Evolutionary conservation across 139 green algal genomes (phyloP).

Genomic region (Asterochloris sp.): DNA sequence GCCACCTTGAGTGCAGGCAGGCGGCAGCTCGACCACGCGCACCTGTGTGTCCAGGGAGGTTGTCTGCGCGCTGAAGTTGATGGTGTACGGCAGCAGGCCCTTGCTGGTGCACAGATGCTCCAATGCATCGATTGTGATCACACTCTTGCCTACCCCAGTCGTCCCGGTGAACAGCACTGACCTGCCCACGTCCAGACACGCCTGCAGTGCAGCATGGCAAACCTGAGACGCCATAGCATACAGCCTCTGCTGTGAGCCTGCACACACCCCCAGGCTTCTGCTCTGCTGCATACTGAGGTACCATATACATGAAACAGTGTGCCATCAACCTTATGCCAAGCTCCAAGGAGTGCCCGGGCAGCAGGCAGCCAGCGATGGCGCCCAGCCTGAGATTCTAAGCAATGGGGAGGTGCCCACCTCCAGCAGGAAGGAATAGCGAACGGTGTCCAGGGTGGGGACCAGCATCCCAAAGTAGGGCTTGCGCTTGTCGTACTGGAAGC

Average conservation of each 20-base stretch:
- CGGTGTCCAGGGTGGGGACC: slow-evolving; percentile 79
- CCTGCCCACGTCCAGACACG: slow-evolving; percentile 5
- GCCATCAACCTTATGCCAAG: not conserved
- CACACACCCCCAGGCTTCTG: too few relatives aligned
- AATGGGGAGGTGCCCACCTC: too few relatives aligned
- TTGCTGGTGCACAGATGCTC: slow-evolving; percentile 43
- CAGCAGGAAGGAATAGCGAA: slow-evolving; percentile 58
- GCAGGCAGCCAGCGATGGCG: too few relatives aligned
- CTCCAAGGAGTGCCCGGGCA: too few relatives aligned
- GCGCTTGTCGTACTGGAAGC: slow-evolving; percentile 64
- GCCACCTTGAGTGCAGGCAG: too few relatives aligned
- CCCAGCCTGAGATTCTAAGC: too few relatives aligned
- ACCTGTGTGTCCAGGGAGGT: slow-evolving; percentile 64
- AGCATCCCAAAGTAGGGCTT: slow-evolving; percentile 78
- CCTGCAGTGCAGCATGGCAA: not conserved
- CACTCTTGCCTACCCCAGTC: slow-evolving; percentile 79
- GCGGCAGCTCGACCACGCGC: too few relatives aligned
- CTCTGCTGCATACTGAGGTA: not conserved
- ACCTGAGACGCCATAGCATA: too few relatives aligned
- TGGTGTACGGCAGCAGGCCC: slow-evolving; percentile 57
- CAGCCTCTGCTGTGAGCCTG: too few relatives aligned
- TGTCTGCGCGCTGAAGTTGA: slow-evolving; percentile 85
- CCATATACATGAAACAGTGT: not conserved
- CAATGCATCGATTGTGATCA: slow-evolving; percentile 58
- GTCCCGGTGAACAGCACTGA: slow-evolving; percentile 37